Evolutionary conservation across 495 filamentous ascomycete genomes (phyloP).

Genomic region (Penicillium soppii): DNA sequence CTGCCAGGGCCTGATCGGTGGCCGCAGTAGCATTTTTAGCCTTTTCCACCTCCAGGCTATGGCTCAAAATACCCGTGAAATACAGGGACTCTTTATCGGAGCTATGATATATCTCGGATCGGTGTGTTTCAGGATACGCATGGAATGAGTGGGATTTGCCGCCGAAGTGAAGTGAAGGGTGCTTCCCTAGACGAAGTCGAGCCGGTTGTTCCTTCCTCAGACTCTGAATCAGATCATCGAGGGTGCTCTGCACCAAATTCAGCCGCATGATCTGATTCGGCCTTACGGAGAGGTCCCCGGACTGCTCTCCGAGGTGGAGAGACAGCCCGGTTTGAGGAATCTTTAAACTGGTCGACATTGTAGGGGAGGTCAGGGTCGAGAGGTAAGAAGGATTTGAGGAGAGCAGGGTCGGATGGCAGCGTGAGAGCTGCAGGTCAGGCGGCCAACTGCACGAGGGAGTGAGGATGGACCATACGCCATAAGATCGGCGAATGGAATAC

Average conservation of each 20-base stretch:
- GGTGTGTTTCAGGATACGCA: constrained; percentile 45
- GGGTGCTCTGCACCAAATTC: constrained; percentile 60
- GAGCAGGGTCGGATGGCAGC: constrained; percentile 41
- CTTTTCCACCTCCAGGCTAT: constrained; percentile 56
- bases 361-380: constrained; percentile 13
- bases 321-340: constrained; percentile 50
- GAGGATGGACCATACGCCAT: constrained; percentile 43
- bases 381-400: constrained; percentile 18
- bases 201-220: constrained; percentile 62
- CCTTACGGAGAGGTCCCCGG: constrained; percentile 32
- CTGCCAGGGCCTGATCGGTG: constrained; percentile 53
- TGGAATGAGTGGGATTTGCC: constrained; percentile 52
- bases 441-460: constrained; percentile 40
- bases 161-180: constrained; percentile 52
- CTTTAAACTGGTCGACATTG: constrained; percentile 41
- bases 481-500: constrained; percentile 22
- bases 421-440: constrained; percentile 47
- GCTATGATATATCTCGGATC: constrained; percentile 53
- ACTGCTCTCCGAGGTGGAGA: constrained; percentile 40
- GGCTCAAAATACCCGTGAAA: constrained; percentile 55
- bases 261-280: constrained; percentile 61
- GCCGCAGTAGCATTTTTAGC: constrained; percentile 53
- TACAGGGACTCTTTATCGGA: constrained; percentile 45
- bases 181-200: constrained; percentile 45
- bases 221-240: constrained; percentile 69